Conservation (phyloP, 768 basidiomycete genomes). For the Mycena haematopus region DNA sequence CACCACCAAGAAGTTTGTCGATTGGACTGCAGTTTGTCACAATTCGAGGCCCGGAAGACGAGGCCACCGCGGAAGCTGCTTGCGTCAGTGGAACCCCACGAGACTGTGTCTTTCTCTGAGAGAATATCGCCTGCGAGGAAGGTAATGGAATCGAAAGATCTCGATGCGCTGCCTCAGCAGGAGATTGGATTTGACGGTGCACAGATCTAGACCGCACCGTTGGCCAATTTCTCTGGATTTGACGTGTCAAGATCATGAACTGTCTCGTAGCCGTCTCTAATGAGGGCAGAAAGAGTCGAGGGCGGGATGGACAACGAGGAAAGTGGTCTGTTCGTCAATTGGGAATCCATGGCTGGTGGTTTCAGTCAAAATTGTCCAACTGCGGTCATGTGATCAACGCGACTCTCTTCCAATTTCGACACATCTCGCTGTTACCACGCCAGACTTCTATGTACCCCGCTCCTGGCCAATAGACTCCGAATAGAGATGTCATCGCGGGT, state of each 20-base stretch:
- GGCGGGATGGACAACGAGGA: conserved; percentile 55
- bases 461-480: too few relatives aligned
- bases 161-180: conserved; percentile 33
- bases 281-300: conserved; percentile 52
- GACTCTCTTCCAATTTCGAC: background rate
- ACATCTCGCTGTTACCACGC: too few relatives aligned
- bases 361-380: background rate
- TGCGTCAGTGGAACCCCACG: conserved; percentile 52
- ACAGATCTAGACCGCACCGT: conserved; percentile 49
- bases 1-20: conserved; percentile 68
- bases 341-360: conserved; percentile 14
- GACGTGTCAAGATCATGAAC: conserved; percentile 54
- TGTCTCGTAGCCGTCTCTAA: conserved; percentile 63
- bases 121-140: conserved; percentile 54
- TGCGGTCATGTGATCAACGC: background rate
- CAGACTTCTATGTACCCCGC: too few relatives aligned
- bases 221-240: conserved; percentile 54
- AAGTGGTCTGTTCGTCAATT: conserved; percentile 51
- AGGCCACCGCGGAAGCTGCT: conserved; percentile 56
- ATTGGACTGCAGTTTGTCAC: conserved; percentile 55
- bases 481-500: too few relatives aligned
- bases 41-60: conserved; percentile 37
- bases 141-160: conserved; percentile 57
- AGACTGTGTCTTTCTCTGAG: conserved; percentile 44
- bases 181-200: background rate